Base-by-base conservation (phyloP, 345 rosid species). In the Syzygium jambos region DNA sequence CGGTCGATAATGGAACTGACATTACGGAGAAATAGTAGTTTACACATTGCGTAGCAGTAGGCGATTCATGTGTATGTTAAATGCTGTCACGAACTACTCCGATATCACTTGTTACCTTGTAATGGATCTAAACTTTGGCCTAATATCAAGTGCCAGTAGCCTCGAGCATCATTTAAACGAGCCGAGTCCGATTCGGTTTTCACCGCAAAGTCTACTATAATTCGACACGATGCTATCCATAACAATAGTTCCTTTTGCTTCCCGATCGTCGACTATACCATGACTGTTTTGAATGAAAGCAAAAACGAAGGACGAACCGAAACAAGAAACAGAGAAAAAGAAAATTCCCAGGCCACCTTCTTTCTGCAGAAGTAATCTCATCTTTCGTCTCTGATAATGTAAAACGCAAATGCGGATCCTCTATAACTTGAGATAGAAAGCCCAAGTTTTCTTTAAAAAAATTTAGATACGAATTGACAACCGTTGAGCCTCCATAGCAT, bases 401-500 rank as follows among this genome's bases (percentile, higher is more conserved):
- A 17, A 38, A 68, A 17, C 23, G 9, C 6, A 17, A 6, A 68
- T 17, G 78, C 21, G 22, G 77, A 29, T 41, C 10, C 2, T 16
- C 1, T 4, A 0, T 2, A 2, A 1, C 1, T 30, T 0, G 12
- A 30, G 29, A 29, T 3, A 7, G 16, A 65, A 29, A 6, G 3
- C 0, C 4, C 3, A 30, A 30, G 2, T 65, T 30, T 65, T 8
- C 0, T 17, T 34, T 34, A 73, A 4, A 73, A 16, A 34, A 1
- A 0, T 0, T 34, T 34, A 11, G 49, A 17, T 34, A 9, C 2
- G 11, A 38, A 2, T 0, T 2, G 6, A 0, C 19, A 9, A 4
- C 2, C 46, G 46, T 34, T 2, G 4, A 34, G 95, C 95, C 94
- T 95, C 93, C 92, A 94, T 95, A 95, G 98, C 98, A 97, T 95